A percentile compares a stretch with the other conserved stretches of the same genome.
phyloP scores from a whole-genome alignment of 176 grass and related monocot genomes.

The Rhipidocladum racemiflorum region DNA sequence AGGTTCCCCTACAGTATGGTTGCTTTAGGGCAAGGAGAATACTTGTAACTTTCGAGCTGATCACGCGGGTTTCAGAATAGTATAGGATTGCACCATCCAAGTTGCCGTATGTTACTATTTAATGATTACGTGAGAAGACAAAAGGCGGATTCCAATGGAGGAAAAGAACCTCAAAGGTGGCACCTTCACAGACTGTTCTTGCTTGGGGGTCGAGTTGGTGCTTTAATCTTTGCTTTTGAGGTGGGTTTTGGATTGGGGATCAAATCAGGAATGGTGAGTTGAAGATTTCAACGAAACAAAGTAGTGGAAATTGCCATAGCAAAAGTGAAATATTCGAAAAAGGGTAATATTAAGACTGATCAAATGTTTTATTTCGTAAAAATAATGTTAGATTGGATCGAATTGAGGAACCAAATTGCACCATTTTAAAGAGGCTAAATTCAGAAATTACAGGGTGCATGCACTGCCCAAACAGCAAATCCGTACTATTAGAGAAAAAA shows the following conservation, averaged over 20 bases:
- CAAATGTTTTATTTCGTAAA: background rate
- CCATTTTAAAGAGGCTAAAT: background rate
- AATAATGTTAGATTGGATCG: background rate
- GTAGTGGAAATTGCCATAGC: background rate
- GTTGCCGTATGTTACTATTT: background rate
- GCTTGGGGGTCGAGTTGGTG: slow-evolving; percentile 12
- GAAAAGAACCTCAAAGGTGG: slow-evolving; percentile 30
- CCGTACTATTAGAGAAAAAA: background rate
- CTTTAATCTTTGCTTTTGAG: slow-evolving; percentile 38
- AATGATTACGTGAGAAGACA: slow-evolving; percentile 7
- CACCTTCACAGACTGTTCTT: slow-evolving; percentile 20
- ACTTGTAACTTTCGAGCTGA: slow-evolving; percentile 24
- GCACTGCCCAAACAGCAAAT: background rate
- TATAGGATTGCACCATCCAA: slow-evolving; percentile 10
- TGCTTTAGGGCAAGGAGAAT: background rate
- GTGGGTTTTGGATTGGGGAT: slow-evolving; percentile 9
- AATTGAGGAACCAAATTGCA: background rate
- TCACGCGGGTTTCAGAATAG: slow-evolving; percentile 22
- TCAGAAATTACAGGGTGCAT: background rate
- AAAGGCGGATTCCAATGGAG: slow-evolving; percentile 18
- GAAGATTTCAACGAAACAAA: background rate
- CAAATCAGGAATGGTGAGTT: background rate
- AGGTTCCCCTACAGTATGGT: background rate
- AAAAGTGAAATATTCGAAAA: background rate
- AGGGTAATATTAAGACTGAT: background rate